These are phyloP conservation scores for Lasiosphaeris hirsuta DNA, from an alignment of 495 filamentous ascomycete genomes.

Conservation along the genomic window DNA sequence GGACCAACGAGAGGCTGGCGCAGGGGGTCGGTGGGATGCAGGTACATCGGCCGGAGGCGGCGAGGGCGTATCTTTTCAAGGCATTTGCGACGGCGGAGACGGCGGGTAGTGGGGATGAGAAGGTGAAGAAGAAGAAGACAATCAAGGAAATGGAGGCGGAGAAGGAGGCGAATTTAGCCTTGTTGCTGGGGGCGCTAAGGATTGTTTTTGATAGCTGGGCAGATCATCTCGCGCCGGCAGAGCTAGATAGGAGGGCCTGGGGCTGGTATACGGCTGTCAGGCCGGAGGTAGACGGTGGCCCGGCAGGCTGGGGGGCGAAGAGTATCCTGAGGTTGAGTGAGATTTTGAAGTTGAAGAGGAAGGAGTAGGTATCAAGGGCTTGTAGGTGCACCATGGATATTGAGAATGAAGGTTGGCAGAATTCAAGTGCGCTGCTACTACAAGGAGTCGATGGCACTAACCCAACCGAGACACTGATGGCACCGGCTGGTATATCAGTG, in stretches of 20 bases:
- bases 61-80: conserved; percentile 57
- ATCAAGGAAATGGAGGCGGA: conserved; percentile 45
- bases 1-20: conserved; percentile 12
- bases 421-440: no score
- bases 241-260: conserved; percentile 75
- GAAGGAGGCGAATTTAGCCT: conserved; percentile 62
- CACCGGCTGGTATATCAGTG: no score
- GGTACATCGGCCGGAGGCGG: conserved; percentile 64
- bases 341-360: conserved; percentile 58
- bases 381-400: no score
- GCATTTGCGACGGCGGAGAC: conserved; percentile 48
- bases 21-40: conserved; percentile 48
- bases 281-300: conserved; percentile 67
- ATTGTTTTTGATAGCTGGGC: conserved; percentile 70
- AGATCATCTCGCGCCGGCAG: conserved; percentile 48
- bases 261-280: conserved; percentile 73
- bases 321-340: conserved; percentile 61
- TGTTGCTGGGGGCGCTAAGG: conserved; percentile 64
- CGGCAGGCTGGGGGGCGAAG: conserved; percentile 78
- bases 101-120: conserved; percentile 8
- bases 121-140: conserved; percentile 46
- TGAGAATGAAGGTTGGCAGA: no score
- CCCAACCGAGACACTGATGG: not conserved
- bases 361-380: not conserved
- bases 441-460: not conserved